phyloP scores from a whole-genome alignment of 73 alveolate species.

The Paraurostyla sp. region DNA sequence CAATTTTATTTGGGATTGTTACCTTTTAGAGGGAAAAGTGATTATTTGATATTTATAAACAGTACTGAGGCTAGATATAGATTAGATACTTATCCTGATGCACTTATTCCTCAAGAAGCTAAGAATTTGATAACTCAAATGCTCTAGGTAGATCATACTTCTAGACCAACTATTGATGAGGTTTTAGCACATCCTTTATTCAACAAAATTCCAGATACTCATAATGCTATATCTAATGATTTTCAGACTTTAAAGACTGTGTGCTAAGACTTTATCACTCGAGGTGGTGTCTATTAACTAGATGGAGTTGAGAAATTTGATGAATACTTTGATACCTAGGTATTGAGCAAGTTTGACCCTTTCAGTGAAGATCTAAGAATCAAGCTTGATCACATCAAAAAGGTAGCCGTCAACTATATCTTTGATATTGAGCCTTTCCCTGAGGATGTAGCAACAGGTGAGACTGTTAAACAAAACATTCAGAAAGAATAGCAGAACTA shows the following conservation, averaged over 20 bases:
- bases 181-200: conserved; percentile 15
- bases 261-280: conserved; percentile 30
- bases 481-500: not conserved
- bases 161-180: conserved; percentile 48
- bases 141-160: conserved; percentile 37
- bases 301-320: conserved; percentile 44
- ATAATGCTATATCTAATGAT: not conserved
- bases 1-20: conserved; percentile 63
- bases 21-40: conserved; percentile 75
- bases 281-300: conserved; percentile 63
- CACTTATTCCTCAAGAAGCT: conserved; percentile 59
- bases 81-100: not conserved
- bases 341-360: not conserved
- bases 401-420: conserved; percentile 51
- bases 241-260: conserved; percentile 14
- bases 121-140: conserved; percentile 46
- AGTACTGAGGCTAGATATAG: conserved; percentile 58
- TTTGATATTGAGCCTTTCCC: conserved; percentile 59
- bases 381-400: conserved; percentile 25
- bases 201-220: not conserved
- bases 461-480: not conserved
- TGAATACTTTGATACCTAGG: not conserved
- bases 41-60: conserved; percentile 58
- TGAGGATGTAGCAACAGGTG: not conserved
- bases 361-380: not conserved